Evolutionary conservation across 768 basidiomycete species (phyloP).

Genomic region (Rhizopogon salebrosus): DNA sequence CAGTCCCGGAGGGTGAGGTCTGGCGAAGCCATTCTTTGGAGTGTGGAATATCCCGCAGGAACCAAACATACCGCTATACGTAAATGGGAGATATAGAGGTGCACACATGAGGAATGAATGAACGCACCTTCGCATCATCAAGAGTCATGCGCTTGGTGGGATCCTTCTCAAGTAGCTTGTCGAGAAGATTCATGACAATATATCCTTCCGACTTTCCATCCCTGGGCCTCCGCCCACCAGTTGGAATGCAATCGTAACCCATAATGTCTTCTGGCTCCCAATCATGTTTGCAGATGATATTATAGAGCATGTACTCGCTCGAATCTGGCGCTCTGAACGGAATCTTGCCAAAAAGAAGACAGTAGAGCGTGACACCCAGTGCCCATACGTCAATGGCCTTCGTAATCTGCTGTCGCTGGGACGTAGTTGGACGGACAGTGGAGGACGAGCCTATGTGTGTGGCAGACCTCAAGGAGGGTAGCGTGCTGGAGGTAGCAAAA

Average conservation of each 20-base stretch:
- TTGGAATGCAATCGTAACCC: slow-evolving; percentile 63
- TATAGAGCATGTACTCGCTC: slow-evolving; percentile 74
- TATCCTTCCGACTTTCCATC: slow-evolving; percentile 46
- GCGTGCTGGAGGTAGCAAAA: slow-evolving; percentile 25
- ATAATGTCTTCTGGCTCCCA: slow-evolving; percentile 65
- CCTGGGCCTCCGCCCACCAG: slow-evolving; percentile 54
- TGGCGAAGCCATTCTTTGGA: slow-evolving; percentile 66
- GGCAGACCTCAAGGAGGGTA: slow-evolving; percentile 23
- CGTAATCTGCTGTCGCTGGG: slow-evolving; percentile 56
- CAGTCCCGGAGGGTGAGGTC: slow-evolving; percentile 46
- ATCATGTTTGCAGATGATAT: slow-evolving; percentile 71
- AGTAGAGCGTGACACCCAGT: slow-evolving; percentile 92
- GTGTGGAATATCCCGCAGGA: slow-evolving; percentile 61
- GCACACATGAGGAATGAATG: slow-evolving; percentile 5
- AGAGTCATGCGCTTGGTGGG: slow-evolving; percentile 68
- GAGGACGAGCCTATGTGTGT: slow-evolving; percentile 25
- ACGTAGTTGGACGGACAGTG: slow-evolving; percentile 22
- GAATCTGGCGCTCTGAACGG: slow-evolving; percentile 63
- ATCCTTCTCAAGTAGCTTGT: slow-evolving; percentile 78
- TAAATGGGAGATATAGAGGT: slow-evolving; percentile 5
- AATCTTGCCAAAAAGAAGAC: slow-evolving; percentile 81
- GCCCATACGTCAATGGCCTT: slow-evolving; percentile 99
- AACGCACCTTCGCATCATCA: slow-evolving; percentile 72
- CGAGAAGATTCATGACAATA: slow-evolving; percentile 66
- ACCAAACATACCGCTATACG: slow-evolving; percentile 55